Conservation (phyloP, 306 rosid species). For the Prunus mongolica region DNA sequence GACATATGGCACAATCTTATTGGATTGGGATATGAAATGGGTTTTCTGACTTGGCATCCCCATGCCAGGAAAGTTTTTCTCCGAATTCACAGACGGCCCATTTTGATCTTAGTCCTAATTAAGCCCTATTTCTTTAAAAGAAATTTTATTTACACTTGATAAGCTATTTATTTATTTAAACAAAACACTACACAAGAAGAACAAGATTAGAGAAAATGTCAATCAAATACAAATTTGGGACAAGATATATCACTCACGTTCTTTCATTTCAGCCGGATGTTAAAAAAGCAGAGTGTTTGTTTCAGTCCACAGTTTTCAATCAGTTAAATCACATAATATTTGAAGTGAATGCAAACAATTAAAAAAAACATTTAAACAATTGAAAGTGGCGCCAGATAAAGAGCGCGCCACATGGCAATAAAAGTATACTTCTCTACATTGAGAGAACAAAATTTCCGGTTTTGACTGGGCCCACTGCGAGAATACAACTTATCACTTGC, state of each 20-base stretch:
- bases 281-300: background rate
- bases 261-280: background rate
- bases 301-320: background rate
- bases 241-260: background rate
- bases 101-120: too few species aligned
- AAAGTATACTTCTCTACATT: constrained; percentile 34
- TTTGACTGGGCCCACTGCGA: constrained; percentile 5
- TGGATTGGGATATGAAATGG: too few species aligned
- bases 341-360: background rate
- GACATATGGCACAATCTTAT: too few species aligned
- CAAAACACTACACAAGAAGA: background rate
- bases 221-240: background rate
- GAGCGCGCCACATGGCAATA: constrained; percentile 36
- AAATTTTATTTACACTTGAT: too few species aligned
- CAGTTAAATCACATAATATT: background rate
- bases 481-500: constrained; percentile 40
- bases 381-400: constrained; percentile 8
- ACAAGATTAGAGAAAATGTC: background rate
- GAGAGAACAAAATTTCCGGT: constrained; percentile 57
- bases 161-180: background rate
- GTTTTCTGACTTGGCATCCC: too few species aligned
- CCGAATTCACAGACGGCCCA: too few species aligned
- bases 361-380: constrained; percentile 3
- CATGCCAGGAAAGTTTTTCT: too few species aligned
- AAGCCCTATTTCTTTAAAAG: too few species aligned